These are phyloP conservation scores for Tricholoma hemisulphureum DNA, from an alignment of 768 basidiomycete species.

Conservation along the genomic window DNA sequence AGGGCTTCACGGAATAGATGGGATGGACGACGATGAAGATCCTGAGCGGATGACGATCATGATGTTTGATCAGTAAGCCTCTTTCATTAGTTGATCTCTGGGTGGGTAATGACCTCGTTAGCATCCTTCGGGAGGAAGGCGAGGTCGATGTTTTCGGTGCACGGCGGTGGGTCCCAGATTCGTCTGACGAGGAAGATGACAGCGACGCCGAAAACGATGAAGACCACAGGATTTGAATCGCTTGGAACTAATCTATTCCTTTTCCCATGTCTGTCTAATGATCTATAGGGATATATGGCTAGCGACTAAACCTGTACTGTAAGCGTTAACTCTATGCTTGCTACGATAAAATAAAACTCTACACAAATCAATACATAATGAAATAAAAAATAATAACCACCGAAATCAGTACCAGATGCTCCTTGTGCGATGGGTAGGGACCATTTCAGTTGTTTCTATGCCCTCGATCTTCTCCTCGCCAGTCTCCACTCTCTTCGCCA, in stretches of 20 bases:
- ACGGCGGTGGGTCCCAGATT: constrained; percentile 38
- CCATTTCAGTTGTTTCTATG: constrained; percentile 51
- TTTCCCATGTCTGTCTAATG: not conserved
- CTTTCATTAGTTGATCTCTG: not conserved
- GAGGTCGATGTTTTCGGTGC: constrained; percentile 51
- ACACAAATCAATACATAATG: not conserved
- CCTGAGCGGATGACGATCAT: constrained; percentile 53
- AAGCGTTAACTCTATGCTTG: not conserved
- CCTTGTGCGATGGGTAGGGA: constrained; percentile 76
- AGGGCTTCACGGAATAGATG: constrained; percentile 12
- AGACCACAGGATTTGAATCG: constrained; percentile 13
- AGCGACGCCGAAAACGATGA: constrained; percentile 26
- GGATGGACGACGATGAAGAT: constrained; percentile 31
- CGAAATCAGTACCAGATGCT: constrained; percentile 77
- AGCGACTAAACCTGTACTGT: not conserved
- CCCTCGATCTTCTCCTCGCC: constrained; percentile 61
- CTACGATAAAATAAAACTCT: not conserved
- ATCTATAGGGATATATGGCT: not conserved
- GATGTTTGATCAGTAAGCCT: constrained; percentile 71
- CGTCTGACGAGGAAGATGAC: constrained; percentile 28
- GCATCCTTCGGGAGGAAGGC: constrained; percentile 61
- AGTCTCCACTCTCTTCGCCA: constrained; percentile 71
- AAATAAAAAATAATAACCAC: too few relatives aligned
- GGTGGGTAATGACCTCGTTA: constrained; percentile 21
- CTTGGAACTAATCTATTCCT: not conserved